Evolutionary conservation across 2,329 filamentous ascomycete species (phyloP).

Genomic region (Botryosphaeria dothidea): DNA sequence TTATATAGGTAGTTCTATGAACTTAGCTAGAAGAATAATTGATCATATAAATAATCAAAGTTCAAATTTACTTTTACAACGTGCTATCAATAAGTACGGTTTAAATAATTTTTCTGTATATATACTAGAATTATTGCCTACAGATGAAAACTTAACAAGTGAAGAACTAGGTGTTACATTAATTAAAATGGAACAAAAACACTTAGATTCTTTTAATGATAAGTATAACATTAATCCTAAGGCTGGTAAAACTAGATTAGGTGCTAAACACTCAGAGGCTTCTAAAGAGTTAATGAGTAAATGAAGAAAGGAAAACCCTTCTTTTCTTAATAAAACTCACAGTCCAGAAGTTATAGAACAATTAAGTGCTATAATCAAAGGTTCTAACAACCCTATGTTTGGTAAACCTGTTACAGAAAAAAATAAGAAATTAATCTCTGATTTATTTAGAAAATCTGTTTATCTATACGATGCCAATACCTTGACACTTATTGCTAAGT

Average conservation of each 20-base stretch:
- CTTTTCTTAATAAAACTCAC: background rate
- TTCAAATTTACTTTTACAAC: background rate
- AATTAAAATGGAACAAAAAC: background rate
- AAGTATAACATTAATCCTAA: background rate
- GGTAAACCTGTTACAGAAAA: background rate
- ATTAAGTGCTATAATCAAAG: background rate
- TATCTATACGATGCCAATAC: too few species aligned
- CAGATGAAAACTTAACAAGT: background rate
- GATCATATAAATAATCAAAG: background rate
- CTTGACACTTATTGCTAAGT: constrained; percentile 26
- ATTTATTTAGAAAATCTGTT: constrained; percentile 19
- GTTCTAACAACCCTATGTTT: background rate
- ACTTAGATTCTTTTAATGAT: background rate
- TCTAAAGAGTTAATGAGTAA: constrained; percentile 1
- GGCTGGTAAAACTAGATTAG: background rate
- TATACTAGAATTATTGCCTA: background rate
- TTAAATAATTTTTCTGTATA: background rate
- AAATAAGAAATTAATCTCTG: constrained; percentile 29
- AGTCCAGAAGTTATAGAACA: background rate
- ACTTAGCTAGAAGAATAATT: background rate
- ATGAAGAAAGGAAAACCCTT: background rate
- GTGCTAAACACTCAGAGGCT: constrained; percentile 3
- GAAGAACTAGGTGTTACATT: background rate
- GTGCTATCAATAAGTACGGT: background rate
- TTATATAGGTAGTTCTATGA: background rate